These are phyloP conservation scores for Picochlorum sp. DNA, from an alignment of 139 green algal species.

Conservation along the genomic window DNA sequence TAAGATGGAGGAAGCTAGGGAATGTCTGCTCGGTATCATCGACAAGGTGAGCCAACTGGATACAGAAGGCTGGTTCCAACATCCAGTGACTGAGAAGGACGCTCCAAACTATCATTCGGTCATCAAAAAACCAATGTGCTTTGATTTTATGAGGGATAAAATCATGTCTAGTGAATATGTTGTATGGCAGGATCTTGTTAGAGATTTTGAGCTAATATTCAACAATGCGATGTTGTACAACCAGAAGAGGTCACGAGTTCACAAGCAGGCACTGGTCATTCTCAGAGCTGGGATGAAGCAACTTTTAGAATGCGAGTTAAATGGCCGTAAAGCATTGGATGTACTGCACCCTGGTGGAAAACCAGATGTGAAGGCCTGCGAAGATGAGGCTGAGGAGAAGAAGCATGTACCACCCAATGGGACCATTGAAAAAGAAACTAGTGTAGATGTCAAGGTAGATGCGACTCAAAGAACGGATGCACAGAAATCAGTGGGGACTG, in stretches of 20 bases:
- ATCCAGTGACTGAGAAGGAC: slow-evolving; percentile 37
- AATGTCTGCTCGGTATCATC: slow-evolving; percentile 25
- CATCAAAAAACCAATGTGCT: slow-evolving; percentile 57
- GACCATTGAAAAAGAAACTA: not conserved
- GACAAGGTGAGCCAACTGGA: slow-evolving; percentile 22
- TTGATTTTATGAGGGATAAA: slow-evolving; percentile 50
- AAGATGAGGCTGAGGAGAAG: not conserved
- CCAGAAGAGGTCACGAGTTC: slow-evolving; percentile 39
- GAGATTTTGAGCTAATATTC: slow-evolving; percentile 63
- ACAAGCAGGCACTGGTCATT: slow-evolving; percentile 37
- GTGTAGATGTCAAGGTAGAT: not conserved
- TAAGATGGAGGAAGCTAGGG: not conserved
- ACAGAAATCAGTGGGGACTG: not conserved
- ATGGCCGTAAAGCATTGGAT: slow-evolving; percentile 35
- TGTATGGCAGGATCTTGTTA: slow-evolving; percentile 39
- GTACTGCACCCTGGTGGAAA: slow-evolving; percentile 25
- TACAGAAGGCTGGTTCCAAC: slow-evolving; percentile 40
- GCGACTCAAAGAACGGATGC: not conserved
- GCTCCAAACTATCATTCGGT: slow-evolving; percentile 46
- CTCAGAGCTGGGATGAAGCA: slow-evolving; percentile 34
- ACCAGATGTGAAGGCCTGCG: not conserved
- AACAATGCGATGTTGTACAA: slow-evolving; percentile 63
- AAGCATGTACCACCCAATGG: not conserved
- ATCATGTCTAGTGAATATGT: slow-evolving; percentile 24
- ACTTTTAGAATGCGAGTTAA: slow-evolving; percentile 29